Base-by-base conservation (phyloP, 2,329 filamentous ascomycete genomes). In the Daldinia eschscholtzii region DNA sequence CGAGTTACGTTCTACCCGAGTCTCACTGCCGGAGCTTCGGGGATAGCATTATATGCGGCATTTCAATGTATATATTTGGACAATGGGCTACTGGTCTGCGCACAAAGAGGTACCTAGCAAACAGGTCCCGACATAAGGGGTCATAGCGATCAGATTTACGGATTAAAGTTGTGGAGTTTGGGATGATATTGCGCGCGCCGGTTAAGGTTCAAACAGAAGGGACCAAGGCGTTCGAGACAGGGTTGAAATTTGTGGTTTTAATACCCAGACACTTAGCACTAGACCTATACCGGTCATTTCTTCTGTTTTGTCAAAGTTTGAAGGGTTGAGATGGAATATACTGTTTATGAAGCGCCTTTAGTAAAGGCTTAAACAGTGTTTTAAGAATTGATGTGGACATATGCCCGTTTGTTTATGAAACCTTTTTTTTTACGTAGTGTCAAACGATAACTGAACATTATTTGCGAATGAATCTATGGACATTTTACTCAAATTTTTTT, bases 41-140 rank as follows among this genome's bases (percentile, higher is more conserved):
- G 59, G 55, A 33, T 53, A 13, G 20, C 12, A 52, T 62, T 30
- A 69, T 59, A 70, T 66, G 71, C 70, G 72, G 73, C 71, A 73
- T 72, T 78, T 77, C 73, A 62, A 70, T 78, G 77, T 79, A 79
- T 72, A 79, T 79, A 79, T 65, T 78, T 75, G 70, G 61, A 75
- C 72, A 66, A 71, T 72, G 65, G 60, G 64, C 59, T 67, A 60
- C 44, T 44, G 62, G 56, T 67, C 65, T 64, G 35, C 58, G 58
- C 69, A 70, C 65, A 69, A 41, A n/a, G n/a, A 57, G 35, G 46
- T 48, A 53, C 52, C 41, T 23, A 62, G 58, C 48, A 60, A 52
- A 57, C 58, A 57, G 61, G 63, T 55, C 44, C n/a, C 60, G 61
- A 15, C 41, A 68, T 42, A 44, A 15, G 57, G 37, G 56, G 58